Conservation (phyloP, 2,329 filamentous ascomycete species). For the Zymoseptoria brevis region DNA sequence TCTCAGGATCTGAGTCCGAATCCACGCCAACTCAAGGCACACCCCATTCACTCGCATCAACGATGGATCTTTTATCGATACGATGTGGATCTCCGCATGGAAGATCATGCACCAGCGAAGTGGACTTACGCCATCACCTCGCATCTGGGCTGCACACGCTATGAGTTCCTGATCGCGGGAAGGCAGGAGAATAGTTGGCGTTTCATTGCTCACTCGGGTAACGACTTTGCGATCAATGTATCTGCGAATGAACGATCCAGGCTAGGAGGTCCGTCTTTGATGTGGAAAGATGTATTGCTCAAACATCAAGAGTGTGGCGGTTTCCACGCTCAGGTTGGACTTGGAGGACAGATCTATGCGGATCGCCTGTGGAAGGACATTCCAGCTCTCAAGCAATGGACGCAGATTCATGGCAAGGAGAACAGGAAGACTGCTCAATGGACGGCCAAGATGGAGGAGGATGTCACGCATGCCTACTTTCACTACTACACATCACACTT, state of each 20-base stretch:
- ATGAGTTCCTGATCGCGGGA: constrained; percentile 92
- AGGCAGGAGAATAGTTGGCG: constrained; percentile 87
- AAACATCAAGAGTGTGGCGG: constrained; percentile 95
- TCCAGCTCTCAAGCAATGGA: constrained; percentile 87
- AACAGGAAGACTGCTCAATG: constrained; percentile 82
- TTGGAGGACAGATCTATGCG: constrained; percentile 92
- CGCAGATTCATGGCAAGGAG: constrained; percentile 85
- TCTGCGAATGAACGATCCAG: constrained; percentile 77
- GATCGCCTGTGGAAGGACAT: constrained; percentile 96
- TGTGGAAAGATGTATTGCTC: constrained; percentile 99
- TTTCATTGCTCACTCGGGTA: constrained; percentile 91
- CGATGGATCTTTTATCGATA: constrained; percentile 96
- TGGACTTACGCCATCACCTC: constrained; percentile 99
- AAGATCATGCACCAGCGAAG: constrained; percentile 64
- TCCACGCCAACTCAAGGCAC: constrained; percentile 70
- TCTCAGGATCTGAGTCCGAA: constrained; percentile 88
- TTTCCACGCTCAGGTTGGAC: constrained; percentile 85
- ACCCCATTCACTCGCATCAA: constrained; percentile 80
- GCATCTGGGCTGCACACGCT: constrained; percentile 92
- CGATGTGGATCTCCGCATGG: constrained; percentile 83
- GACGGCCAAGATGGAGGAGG: constrained; percentile 92
- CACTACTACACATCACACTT: constrained; percentile 99
- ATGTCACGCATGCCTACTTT: constrained; percentile 93
- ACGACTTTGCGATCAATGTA: constrained; percentile 86
- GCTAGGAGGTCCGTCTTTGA: constrained; percentile 81